Evolutionary conservation across 2,329 filamentous ascomycete genomes (phyloP).

Genomic region (Fusarium sp.): DNA sequence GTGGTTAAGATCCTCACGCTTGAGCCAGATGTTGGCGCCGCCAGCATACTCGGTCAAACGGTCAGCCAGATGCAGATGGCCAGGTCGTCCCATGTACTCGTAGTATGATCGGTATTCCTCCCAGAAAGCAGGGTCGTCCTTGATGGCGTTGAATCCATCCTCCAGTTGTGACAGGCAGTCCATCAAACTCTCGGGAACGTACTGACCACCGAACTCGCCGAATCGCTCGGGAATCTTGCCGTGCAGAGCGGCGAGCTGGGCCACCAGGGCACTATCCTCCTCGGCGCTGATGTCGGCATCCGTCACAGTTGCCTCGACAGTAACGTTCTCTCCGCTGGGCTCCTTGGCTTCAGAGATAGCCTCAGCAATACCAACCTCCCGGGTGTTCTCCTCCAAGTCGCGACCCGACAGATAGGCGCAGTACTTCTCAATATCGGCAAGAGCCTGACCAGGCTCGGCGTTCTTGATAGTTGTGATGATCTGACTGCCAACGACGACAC

Average conservation of each 20-base stretch:
- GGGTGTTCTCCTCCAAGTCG: constrained; percentile 56
- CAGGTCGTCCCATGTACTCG: constrained; percentile 95
- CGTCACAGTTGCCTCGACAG: constrained; percentile 70
- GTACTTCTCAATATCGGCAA: constrained; percentile 85
- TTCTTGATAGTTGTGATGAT: constrained; percentile 81
- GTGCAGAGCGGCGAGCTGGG: constrained; percentile 86
- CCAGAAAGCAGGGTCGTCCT: constrained; percentile 93
- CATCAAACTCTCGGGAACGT: constrained; percentile 97
- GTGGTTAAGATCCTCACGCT: constrained; percentile 97
- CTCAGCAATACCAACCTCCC: constrained; percentile 78
- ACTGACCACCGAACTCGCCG: constrained; percentile 96
- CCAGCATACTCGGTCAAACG: constrained; percentile 89
- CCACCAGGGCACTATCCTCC: constrained; percentile 72
- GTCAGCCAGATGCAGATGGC: constrained; percentile 88
- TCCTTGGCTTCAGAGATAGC: constrained; percentile 66
- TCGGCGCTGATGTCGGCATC: constrained; percentile 72
- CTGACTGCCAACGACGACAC: constrained; percentile 96
- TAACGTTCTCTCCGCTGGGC: constrained; percentile 51
- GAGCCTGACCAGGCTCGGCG: constrained; percentile 47
- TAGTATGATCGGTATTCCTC: constrained; percentile 97
- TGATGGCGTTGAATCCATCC: constrained; percentile 87
- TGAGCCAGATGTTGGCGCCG: constrained; percentile 96
- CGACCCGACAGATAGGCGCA: constrained; percentile 75
- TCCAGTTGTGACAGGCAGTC: constrained; percentile 93
- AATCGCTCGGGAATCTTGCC: constrained; percentile 85